Conservation (phyloP, 768 basidiomycete species). For the Mycena haematopus region DNA sequence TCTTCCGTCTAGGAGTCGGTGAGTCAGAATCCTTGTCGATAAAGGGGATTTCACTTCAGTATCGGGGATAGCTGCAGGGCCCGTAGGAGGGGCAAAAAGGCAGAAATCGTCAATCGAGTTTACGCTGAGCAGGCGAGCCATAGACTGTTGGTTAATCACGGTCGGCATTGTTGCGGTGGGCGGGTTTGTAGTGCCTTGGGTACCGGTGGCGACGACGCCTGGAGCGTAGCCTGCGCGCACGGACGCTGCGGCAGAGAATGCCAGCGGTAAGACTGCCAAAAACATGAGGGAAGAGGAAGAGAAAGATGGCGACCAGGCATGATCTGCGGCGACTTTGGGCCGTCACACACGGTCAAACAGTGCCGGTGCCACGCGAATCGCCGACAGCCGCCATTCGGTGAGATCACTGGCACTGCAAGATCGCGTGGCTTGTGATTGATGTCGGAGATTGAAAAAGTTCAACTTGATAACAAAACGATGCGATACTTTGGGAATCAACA, state of each 20-base stretch:
- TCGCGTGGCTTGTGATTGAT: no score
- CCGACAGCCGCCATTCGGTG: no score
- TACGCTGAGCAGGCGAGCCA: slow-evolving; percentile 44
- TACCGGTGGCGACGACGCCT: slow-evolving; percentile 51
- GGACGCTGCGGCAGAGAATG: slow-evolving; percentile 20
- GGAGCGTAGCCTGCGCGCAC: slow-evolving; percentile 22
- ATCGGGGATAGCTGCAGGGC: slow-evolving; percentile 38
- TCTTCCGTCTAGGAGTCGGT: slow-evolving; percentile 40
- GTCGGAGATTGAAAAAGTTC: no score
- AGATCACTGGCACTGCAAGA: no score
- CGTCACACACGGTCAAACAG: no score
- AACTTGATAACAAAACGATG: no score
- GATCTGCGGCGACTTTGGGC: no score
- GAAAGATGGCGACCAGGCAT: no score
- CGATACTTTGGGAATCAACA: no score
- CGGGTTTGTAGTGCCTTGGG: slow-evolving; percentile 48
- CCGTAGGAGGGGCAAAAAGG: slow-evolving; percentile 48
- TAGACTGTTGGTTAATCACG: slow-evolving; percentile 48
- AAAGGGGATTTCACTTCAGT: slow-evolving; percentile 40
- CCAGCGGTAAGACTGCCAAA: slow-evolving; percentile 19
- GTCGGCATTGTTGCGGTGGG: slow-evolving; percentile 47
- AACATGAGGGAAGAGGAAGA: slow-evolving; percentile 18
- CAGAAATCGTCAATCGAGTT: slow-evolving; percentile 55
- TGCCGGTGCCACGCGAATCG: no score
- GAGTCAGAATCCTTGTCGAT: not conserved